Evolutionary conservation across 164 flowering plant species (phyloP).

Genomic region (Aristolochia fimbriata): DNA sequence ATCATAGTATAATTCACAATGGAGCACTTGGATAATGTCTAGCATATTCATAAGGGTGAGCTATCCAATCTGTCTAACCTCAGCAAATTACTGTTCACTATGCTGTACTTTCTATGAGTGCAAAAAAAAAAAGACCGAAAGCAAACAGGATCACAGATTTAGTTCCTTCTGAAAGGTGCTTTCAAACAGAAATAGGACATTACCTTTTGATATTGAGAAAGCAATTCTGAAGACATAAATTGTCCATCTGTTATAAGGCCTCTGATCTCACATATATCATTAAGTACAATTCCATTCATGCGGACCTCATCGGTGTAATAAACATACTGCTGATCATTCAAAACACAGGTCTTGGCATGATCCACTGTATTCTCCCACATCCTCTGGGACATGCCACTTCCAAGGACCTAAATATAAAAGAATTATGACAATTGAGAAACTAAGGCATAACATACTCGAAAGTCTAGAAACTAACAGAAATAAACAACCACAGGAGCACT

Average conservation of each 20-base stretch:
- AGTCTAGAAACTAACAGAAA: background rate
- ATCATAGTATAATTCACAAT: too few species aligned
- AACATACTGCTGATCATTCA: conserved; percentile 45
- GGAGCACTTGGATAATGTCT: too few species aligned
- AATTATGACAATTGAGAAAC: background rate
- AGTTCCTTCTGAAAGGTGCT: background rate
- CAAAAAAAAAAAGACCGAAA: too few species aligned
- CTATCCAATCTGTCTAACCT: too few species aligned
- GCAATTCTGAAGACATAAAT: conserved; percentile 38
- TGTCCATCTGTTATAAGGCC: conserved; percentile 46
- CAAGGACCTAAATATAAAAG: conserved; percentile 31
- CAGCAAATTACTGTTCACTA: background rate
- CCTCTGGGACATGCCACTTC: conserved; percentile 58
- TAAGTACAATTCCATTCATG: conserved; percentile 38
- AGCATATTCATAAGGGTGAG: too few species aligned
- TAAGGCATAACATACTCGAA: background rate
- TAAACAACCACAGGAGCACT: conserved; percentile 5
- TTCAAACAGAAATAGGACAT: too few species aligned
- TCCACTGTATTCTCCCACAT: conserved; percentile 69
- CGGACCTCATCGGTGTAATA: conserved; percentile 33
- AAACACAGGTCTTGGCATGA: conserved; percentile 53
- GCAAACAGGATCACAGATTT: background rate
- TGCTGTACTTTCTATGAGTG: background rate
- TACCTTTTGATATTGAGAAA: conserved; percentile 45
- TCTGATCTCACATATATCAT: conserved; percentile 42